These are phyloP conservation scores for Heterobasidion occidentale DNA, from an alignment of 1,284 basidiomycete species.

Conservation along the genomic window DNA sequence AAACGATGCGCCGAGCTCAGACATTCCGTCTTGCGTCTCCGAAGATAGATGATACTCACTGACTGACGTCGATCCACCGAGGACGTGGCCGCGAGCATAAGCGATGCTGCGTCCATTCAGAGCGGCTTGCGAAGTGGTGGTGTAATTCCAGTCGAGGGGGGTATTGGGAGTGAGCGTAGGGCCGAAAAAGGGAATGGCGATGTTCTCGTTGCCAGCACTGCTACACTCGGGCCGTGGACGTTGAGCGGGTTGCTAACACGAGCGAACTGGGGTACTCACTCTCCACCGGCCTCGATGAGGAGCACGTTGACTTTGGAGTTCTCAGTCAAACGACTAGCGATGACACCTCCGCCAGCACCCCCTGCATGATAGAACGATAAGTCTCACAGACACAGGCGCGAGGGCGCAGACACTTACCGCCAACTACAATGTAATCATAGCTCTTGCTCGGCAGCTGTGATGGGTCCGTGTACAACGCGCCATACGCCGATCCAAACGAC, in stretches of 20 bases:
- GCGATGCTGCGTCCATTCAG: slow-evolving; percentile 19
- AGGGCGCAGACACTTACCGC: neutral
- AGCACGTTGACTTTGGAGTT: slow-evolving; percentile 2
- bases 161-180: neutral
- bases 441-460: neutral
- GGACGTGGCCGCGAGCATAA: slow-evolving; percentile 25
- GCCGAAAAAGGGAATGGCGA: neutral
- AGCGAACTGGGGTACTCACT: neutral
- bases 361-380: neutral
- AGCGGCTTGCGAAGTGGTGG: slow-evolving; percentile 23
- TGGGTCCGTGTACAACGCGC: neutral
- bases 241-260: neutral
- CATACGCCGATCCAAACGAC: neutral
- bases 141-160: slow-evolving; percentile 21
- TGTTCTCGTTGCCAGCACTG: neutral
- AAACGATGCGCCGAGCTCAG: neutral
- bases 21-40: no score
- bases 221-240: neutral
- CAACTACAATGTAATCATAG: slow-evolving; percentile 9
- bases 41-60: slow-evolving; percentile 17
- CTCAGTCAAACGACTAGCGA: slow-evolving; percentile 4
- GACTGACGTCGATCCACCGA: slow-evolving; percentile 30
- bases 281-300: slow-evolving; percentile 7
- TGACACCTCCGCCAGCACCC: slow-evolving; percentile 4
- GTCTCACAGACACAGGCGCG: neutral